Evolutionary conservation across 192 early-diverging fungal genomes (phyloP).

Genomic region (Chytriomyces sp.): DNA sequence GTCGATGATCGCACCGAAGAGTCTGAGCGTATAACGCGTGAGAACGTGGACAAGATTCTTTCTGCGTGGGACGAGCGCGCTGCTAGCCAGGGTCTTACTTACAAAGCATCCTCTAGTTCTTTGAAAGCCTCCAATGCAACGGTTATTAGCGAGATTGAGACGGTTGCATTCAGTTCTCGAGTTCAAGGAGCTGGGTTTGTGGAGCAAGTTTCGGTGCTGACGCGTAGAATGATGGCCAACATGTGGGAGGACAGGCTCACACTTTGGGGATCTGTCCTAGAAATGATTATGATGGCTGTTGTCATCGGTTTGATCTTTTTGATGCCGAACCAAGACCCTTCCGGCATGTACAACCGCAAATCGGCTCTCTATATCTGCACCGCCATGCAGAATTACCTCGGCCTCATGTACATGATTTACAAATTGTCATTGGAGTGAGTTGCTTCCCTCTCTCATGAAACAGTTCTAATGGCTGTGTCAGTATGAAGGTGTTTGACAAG

Average conservation of each 20-base stretch:
- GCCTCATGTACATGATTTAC: conserved; percentile 49
- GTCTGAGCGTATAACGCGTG: conserved; percentile 26
- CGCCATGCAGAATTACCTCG: conserved; percentile 46
- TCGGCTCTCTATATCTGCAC: conserved; percentile 36
- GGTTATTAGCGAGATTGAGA: background rate
- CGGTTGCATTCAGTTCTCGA: background rate
- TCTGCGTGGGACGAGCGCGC: conserved; percentile 20
- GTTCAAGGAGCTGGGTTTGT: conserved; percentile 33
- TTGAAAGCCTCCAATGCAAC: background rate
- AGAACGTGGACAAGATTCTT: conserved; percentile 30
- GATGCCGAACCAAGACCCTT: conserved; percentile 36
- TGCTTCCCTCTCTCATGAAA: background rate
- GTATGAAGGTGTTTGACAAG: conserved; percentile 52
- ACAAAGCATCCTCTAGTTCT: background rate
- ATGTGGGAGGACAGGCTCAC: conserved; percentile 44
- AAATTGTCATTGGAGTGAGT: conserved; percentile 45
- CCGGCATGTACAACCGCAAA: conserved; percentile 41
- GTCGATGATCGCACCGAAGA: conserved; percentile 42
- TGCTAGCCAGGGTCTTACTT: background rate
- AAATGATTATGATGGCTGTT: conserved; percentile 38
- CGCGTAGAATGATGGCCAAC: conserved; percentile 34
- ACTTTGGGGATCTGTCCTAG: conserved; percentile 47
- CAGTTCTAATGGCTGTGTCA: conserved; percentile 1
- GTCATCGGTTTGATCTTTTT: conserved; percentile 47
- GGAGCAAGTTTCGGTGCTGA: conserved; percentile 39